Evolutionary conservation across 106 monocot species (phyloP).

Genomic region (Chionographis japonica): DNA sequence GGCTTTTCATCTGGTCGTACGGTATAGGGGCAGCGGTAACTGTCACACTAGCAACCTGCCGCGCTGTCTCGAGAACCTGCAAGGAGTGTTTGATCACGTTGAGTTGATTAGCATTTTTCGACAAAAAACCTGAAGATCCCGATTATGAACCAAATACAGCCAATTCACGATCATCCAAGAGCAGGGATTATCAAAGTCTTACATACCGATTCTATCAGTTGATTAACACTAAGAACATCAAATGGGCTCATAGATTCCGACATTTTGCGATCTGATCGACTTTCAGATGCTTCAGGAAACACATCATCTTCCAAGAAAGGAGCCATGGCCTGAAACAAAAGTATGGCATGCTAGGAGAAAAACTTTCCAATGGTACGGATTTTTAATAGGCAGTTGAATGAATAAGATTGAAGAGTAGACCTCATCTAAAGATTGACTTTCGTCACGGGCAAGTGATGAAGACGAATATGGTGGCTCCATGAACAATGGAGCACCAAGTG

Average conservation of each 20-base stretch:
- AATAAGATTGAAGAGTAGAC: slow-evolving; percentile 13
- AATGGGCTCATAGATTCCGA: slow-evolving; percentile 52
- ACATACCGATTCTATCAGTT: slow-evolving; percentile 89
- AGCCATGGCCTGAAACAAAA: slow-evolving; percentile 46
- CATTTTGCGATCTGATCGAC: slow-evolving; percentile 45
- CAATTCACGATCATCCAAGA: too few species aligned
- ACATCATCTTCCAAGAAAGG: slow-evolving; percentile 52
- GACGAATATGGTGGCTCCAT: slow-evolving; percentile 56
- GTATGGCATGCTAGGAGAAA: background rate
- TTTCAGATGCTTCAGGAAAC: slow-evolving; percentile 37
- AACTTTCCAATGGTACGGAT: background rate
- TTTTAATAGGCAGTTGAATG: background rate
- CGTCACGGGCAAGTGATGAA: slow-evolving; percentile 43
- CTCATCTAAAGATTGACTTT: slow-evolving; percentile 51
- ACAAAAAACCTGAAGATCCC: too few species aligned
- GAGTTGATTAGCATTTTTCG: too few species aligned
- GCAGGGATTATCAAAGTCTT: background rate
- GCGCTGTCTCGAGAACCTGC: slow-evolving; percentile 83
- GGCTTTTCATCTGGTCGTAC: slow-evolving; percentile 91
- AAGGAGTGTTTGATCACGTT: background rate
- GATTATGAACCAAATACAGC: too few species aligned
- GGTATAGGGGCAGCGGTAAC: slow-evolving; percentile 48
- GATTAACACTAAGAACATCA: slow-evolving; percentile 72
- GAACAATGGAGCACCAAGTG: slow-evolving; percentile 60
- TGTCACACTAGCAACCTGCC: slow-evolving; percentile 48